Conservation (phyloP, 345 rosid genomes). For the Geranium brycei region DNA sequence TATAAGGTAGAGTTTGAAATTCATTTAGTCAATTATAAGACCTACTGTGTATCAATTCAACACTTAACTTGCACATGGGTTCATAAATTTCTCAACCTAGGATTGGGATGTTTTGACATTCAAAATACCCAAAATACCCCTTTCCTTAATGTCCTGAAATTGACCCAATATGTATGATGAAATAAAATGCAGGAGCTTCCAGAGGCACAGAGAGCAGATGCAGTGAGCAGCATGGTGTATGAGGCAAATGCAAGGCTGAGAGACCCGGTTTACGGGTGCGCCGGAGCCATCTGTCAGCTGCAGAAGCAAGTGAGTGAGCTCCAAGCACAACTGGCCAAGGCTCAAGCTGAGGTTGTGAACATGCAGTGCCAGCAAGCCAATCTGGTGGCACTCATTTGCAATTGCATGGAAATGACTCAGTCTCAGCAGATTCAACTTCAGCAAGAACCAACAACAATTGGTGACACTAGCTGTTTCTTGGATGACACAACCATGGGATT, state of each 20-base stretch:
- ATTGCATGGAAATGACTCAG: conserved; percentile 27
- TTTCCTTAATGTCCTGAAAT: too few species aligned
- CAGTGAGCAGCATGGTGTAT: conserved; percentile 39
- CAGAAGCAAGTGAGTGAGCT: conserved; percentile 33
- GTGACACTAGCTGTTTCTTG: conserved; percentile 4
- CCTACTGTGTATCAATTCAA: too few species aligned
- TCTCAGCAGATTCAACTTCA: conserved; percentile 3
- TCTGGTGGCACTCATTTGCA: conserved; percentile 16
- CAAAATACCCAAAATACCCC: too few species aligned
- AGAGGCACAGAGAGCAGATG: conserved; percentile 30
- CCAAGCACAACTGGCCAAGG: conserved; percentile 28
- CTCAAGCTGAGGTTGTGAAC: conserved; percentile 26
- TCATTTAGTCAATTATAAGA: too few species aligned
- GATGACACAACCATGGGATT: conserved; percentile 5
- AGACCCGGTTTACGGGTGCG: conserved; percentile 34
- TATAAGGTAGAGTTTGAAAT: too few species aligned
- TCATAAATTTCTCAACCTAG: too few species aligned
- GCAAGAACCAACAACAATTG: neutral
- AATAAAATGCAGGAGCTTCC: conserved; percentile 26
- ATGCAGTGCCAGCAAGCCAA: conserved; percentile 26
- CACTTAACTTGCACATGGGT: too few species aligned
- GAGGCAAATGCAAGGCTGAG: conserved; percentile 32
- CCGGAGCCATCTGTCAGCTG: conserved; percentile 32
- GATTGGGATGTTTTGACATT: too few species aligned
- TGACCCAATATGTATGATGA: too few species aligned